Evolutionary conservation across 306 rosid species (phyloP).

Genomic region (Quercus suber): DNA sequence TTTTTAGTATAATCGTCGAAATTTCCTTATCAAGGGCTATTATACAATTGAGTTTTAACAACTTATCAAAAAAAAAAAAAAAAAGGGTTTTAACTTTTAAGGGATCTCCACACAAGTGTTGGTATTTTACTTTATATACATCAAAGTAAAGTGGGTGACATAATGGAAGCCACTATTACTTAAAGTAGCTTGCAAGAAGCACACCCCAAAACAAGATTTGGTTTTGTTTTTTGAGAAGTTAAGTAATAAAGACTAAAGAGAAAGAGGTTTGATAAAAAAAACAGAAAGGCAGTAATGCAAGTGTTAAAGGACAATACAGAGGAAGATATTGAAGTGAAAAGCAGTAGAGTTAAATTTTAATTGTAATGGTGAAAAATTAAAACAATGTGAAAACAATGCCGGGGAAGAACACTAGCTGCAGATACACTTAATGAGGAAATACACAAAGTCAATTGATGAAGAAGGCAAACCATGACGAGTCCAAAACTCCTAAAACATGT

Average conservation of each 20-base stretch:
- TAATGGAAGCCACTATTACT: too few relatives aligned
- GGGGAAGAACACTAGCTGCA: neutral
- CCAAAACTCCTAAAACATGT: neutral
- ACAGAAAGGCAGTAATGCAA: neutral
- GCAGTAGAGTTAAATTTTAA: neutral
- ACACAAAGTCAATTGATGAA: neutral
- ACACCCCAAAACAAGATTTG: neutral
- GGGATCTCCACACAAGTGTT: neutral
- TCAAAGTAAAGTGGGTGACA: neutral
- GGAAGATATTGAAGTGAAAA: neutral
- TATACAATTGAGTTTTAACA: neutral
- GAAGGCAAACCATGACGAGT: neutral
- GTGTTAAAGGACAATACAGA: neutral
- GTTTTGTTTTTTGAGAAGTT: neutral
- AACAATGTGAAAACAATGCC: neutral
- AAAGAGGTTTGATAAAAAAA: too few relatives aligned
- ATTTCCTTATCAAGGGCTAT: too few relatives aligned
- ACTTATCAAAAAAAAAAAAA: too few relatives aligned
- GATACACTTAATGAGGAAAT: neutral
- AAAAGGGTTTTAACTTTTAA: neutral
- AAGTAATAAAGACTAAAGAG: neutral
- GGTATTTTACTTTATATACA: neutral
- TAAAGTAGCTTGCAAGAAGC: neutral
- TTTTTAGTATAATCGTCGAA: too few relatives aligned
- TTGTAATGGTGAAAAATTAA: neutral